A percentile compares a stretch with the other conserved stretches of the same genome.
phyloP scores from a whole-genome alignment of 805 yeast genomes.

The Sugiyamaella qingdaonensis region DNA sequence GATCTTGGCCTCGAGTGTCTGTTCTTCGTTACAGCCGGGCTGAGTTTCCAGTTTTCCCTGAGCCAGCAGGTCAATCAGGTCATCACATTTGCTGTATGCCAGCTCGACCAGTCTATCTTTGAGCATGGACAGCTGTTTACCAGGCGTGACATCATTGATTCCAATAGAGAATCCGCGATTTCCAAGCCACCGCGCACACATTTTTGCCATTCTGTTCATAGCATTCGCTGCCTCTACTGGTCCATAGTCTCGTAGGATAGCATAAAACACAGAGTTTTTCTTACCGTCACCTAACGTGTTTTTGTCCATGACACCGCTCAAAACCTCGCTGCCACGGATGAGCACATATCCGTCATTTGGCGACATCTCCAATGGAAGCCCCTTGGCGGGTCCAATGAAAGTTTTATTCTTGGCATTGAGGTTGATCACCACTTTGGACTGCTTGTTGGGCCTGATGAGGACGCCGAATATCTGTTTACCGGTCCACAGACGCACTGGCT shows the following conservation, averaged over 20 bases:
- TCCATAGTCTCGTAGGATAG: conserved; percentile 94
- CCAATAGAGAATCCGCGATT: conserved; percentile 97
- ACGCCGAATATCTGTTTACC: conserved; percentile 94
- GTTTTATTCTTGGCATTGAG: conserved; percentile 94
- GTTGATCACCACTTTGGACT: conserved; percentile 78
- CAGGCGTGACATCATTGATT: conserved; percentile 95
- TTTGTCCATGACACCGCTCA: conserved; percentile 96
- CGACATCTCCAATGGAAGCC: conserved; percentile 87
- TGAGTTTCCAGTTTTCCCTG: conserved; percentile 92
- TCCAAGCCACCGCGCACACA: conserved; percentile 93
- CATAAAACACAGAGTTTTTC: conserved; percentile 92
- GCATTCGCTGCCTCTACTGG: conserved; percentile 92
- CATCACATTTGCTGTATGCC: conserved; percentile 90
- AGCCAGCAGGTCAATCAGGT: conserved; percentile 70
- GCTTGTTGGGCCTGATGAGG: conserved; percentile 74
- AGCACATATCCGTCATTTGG: conserved; percentile 94
- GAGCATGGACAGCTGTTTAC: conserved; percentile 61
- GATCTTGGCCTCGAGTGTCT: conserved; percentile 94
- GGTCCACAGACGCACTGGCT: conserved; percentile 91
- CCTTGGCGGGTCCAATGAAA: conserved; percentile 66
- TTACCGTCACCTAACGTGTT: conserved; percentile 96
- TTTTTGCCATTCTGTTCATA: conserved; percentile 98
- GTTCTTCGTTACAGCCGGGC: conserved; percentile 99
- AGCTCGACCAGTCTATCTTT: conserved; percentile 86
- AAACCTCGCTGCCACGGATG: conserved; percentile 81